Evolutionary conservation across 306 rosid genomes (phyloP).

Genomic region (Cicer chorassanicum): DNA sequence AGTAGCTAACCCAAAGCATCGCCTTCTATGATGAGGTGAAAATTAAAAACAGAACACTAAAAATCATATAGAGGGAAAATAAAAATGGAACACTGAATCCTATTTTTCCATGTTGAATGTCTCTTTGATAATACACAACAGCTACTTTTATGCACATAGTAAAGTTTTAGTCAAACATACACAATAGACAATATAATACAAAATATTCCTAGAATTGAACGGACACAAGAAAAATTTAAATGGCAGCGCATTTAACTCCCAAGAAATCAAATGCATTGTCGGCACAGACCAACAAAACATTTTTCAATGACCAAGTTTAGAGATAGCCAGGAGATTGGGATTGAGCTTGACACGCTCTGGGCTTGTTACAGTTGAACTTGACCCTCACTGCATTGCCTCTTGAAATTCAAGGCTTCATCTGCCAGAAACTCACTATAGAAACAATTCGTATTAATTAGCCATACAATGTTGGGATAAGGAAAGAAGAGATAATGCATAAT

Average conservation of each 20-base stretch:
- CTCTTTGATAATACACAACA: neutral
- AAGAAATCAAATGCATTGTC: constrained; percentile 2
- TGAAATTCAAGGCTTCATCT: constrained; percentile 83
- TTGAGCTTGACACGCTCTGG: constrained; percentile 5
- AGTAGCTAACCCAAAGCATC: neutral
- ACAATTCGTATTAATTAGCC: constrained; percentile 37
- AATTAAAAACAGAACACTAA: neutral
- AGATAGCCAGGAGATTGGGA: constrained; percentile 3
- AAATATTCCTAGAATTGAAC: neutral
- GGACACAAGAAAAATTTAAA: neutral
- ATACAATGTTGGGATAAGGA: neutral
- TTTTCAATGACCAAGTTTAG: constrained; percentile 29
- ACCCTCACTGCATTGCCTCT: constrained; percentile 80
- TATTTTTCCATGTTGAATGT: neutral
- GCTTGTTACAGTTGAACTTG: constrained; percentile 48
- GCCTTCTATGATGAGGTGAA: neutral
- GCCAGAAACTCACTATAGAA: constrained; percentile 72
- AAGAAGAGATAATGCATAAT: neutral
- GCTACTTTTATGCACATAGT: constrained; percentile 12
- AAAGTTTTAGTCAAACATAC: neutral
- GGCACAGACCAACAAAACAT: constrained; percentile 5
- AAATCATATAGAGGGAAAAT: neutral
- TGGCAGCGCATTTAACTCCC: neutral
- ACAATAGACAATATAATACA: neutral
- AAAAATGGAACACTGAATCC: neutral